Conservation (phyloP, 2,329 filamentous ascomycete species). For the Phialophora verrucosa region DNA sequence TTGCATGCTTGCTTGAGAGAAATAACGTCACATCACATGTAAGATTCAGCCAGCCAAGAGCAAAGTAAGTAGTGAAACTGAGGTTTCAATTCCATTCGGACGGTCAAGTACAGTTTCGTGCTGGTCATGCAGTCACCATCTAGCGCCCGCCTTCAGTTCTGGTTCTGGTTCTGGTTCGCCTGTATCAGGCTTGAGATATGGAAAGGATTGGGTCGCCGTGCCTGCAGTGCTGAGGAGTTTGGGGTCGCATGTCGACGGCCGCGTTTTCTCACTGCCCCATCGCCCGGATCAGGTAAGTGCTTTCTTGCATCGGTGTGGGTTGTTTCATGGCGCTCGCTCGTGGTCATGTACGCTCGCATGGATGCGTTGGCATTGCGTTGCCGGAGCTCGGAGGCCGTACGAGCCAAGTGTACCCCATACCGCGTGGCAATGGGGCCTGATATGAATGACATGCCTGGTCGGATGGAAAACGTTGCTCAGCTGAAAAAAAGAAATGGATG, state of each 20-base stretch:
- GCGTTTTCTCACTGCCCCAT: background rate
- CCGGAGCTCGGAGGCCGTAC: background rate
- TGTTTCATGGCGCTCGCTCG: background rate
- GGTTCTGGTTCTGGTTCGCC: background rate
- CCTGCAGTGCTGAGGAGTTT: background rate
- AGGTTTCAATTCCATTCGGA: background rate
- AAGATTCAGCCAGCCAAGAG: background rate
- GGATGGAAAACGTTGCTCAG: background rate
- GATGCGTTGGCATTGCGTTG: conserved; percentile 7
- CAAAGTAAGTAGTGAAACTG: background rate
- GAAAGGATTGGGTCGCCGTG: conserved; percentile 1
- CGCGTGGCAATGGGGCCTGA: background rate
- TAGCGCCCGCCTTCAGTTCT: conserved; percentile 2
- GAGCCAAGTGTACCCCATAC: background rate
- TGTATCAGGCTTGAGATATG: background rate
- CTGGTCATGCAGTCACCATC: conserved; percentile 13
- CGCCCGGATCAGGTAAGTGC: background rate
- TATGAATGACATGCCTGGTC: background rate
- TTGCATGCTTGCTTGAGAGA: too few species aligned
- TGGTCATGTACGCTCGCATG: background rate
- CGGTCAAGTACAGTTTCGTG: background rate
- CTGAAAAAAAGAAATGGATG: background rate
- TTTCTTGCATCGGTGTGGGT: background rate
- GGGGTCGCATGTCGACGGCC: background rate
- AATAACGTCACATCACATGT: background rate